These are phyloP conservation scores for Pogostemon cablin DNA, from an alignment of 257 asterid species.

Conservation along the genomic window DNA sequence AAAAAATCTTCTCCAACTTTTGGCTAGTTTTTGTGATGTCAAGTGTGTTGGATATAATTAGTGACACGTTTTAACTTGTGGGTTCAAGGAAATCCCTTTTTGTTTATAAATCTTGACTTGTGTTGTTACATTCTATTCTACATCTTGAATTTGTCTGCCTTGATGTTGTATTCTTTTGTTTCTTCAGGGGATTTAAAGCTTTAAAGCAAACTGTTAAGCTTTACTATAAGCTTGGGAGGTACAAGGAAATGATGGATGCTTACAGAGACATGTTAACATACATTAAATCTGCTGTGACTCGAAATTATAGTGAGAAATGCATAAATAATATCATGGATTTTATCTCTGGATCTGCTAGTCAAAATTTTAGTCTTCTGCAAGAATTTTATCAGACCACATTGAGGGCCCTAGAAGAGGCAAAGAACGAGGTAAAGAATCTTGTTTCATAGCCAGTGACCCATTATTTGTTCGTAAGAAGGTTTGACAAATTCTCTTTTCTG, in stretches of 20 bases:
- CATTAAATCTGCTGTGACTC: constrained; percentile 92
- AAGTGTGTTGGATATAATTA: constrained; percentile 12
- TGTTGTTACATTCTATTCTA: constrained; percentile 16
- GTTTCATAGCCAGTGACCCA: neutral
- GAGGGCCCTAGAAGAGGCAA: constrained; percentile 97
- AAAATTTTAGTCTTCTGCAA: constrained; percentile 81
- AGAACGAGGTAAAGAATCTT: constrained; percentile 72
- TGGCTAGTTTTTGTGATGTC: neutral
- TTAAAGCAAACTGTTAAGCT: constrained; percentile 95
- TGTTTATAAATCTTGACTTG: constrained; percentile 15
- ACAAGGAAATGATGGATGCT: constrained; percentile 95
- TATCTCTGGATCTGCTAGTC: constrained; percentile 94
- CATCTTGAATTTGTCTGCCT: constrained; percentile 16
- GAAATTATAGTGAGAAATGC: constrained; percentile 97
- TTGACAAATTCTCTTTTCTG: constrained; percentile 28
- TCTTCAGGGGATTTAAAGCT: constrained; percentile 97
- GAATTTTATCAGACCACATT: constrained; percentile 95
- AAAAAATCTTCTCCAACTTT: neutral
- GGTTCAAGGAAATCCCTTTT: constrained; percentile 7
- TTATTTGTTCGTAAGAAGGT: constrained; percentile 6
- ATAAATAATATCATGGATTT: constrained; percentile 97
- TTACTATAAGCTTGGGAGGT: constrained; percentile 85
- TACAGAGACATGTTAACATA: constrained; percentile 93
- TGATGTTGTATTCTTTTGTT: constrained; percentile 30
- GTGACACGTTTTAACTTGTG: constrained; percentile 17